phyloP scores from a whole-genome alignment of 805 yeast genomes.

The Hanseniaspora lindneri region DNA sequence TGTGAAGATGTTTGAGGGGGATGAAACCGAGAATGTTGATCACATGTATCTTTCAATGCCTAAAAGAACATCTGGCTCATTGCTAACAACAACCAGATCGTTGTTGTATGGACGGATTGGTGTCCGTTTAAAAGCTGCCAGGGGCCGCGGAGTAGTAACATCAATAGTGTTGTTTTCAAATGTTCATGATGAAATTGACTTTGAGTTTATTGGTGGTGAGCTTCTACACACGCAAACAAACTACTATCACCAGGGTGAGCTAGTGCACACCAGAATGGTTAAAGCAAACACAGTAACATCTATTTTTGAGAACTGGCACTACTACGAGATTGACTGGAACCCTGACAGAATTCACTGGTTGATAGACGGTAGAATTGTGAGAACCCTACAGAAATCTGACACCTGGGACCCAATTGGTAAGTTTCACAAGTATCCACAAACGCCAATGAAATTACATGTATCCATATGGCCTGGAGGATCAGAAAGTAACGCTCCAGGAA shows the following conservation, averaged over 20 bases:
- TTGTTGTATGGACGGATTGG: constrained; percentile 75
- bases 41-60: constrained; percentile 63
- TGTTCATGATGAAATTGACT: constrained; percentile 85
- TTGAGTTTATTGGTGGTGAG: constrained; percentile 71
- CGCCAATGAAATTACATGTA: constrained; percentile 62
- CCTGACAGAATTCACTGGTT: constrained; percentile 61
- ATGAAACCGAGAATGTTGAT: constrained; percentile 24
- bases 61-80: constrained; percentile 58
- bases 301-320: constrained; percentile 59
- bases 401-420: constrained; percentile 52
- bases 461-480: constrained; percentile 74
- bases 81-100: constrained; percentile 62
- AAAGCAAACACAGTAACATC: constrained; percentile 28
- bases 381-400: constrained; percentile 51
- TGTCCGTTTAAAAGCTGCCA: constrained; percentile 59
- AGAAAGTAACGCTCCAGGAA: constrained; percentile 43
- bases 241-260: constrained; percentile 63
- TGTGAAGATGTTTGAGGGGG: constrained; percentile 39
- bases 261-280: constrained; percentile 49
- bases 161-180: constrained; percentile 74
- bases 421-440: constrained; percentile 51
- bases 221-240: constrained; percentile 60
- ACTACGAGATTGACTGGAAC: constrained; percentile 70
- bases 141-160: constrained; percentile 67
- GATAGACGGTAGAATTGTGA: constrained; percentile 51